Percentiles rank a stretch among this genome's conserved stretches.
Evolutionary conservation across 805 yeast genomes (phyloP).

Genomic region (Metschnikowia koreensis): DNA sequence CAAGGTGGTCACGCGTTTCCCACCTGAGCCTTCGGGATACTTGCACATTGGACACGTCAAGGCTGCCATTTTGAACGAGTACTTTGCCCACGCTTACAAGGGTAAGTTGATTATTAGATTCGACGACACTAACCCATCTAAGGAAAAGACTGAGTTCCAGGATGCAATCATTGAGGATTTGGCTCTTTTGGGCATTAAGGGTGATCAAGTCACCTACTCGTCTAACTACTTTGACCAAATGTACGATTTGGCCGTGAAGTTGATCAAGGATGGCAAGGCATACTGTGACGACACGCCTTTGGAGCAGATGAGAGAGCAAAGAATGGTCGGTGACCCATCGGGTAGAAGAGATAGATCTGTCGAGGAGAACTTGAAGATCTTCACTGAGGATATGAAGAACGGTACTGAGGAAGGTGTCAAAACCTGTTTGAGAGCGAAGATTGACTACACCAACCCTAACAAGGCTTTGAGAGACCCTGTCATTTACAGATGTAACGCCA

Average conservation of each 20-base stretch:
- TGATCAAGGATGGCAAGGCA: slow-evolving; percentile 95
- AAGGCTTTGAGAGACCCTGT: slow-evolving; percentile 98
- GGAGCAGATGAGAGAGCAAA: slow-evolving; percentile 96
- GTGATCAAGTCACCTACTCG: slow-evolving; percentile 83
- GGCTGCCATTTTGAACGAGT: slow-evolving; percentile 95
- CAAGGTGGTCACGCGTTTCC: slow-evolving; percentile 96
- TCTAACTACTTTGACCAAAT: slow-evolving; percentile 90
- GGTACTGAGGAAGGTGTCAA: slow-evolving; percentile 92
- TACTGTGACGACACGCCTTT: slow-evolving; percentile 96
- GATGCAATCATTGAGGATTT: slow-evolving; percentile 93
- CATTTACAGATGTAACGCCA: slow-evolving; percentile 92
- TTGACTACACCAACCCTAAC: slow-evolving; percentile 86
- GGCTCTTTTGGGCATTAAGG: slow-evolving; percentile 85
- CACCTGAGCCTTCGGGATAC: slow-evolving; percentile 99
- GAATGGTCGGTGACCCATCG: slow-evolving; percentile 95
- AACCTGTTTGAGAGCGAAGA: slow-evolving; percentile 95
- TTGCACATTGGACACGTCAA: slow-evolving; percentile 99
- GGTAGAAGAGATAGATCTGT: slow-evolving; percentile 88
- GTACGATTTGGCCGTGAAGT: slow-evolving; percentile 80
- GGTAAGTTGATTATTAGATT: slow-evolving; percentile 96
- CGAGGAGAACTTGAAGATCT: slow-evolving; percentile 85
- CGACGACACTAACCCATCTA: slow-evolving; percentile 97
- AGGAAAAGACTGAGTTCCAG: slow-evolving; percentile 93
- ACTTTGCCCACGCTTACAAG: slow-evolving; percentile 91
- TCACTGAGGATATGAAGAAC: slow-evolving; percentile 87